These are phyloP conservation scores for Inonotus hispidus DNA, from an alignment of 1,284 basidiomycete genomes.

Conservation along the genomic window DNA sequence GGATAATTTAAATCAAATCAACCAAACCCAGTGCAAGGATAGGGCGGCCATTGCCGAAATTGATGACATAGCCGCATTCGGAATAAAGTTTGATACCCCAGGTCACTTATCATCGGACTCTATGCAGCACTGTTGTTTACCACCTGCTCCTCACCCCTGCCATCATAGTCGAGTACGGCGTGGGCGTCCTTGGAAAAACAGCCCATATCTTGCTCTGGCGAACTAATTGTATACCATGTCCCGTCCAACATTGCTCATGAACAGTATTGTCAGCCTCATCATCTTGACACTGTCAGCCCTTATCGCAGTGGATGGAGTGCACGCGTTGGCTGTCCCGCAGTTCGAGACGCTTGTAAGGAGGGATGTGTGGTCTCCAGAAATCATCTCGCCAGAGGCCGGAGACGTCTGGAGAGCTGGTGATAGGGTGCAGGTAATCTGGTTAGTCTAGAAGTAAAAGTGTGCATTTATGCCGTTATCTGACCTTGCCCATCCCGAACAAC, in stretches of 20 bases:
- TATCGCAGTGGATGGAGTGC: constrained; percentile 11
- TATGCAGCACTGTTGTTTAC: background rate
- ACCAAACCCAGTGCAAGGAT: no score
- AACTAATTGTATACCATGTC: constrained; percentile 1
- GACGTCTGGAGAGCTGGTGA: constrained; percentile 39
- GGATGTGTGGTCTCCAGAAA: constrained; percentile 44
- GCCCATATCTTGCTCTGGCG: background rate
- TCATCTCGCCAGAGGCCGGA: constrained; percentile 33
- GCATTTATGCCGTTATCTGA: background rate
- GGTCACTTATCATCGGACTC: background rate
- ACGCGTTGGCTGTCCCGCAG: constrained; percentile 6
- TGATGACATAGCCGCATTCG: background rate
- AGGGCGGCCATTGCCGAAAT: no score
- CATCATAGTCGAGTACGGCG: constrained; percentile 1
- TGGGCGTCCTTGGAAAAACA: background rate
- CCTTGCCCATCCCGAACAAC: background rate
- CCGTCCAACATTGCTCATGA: constrained; percentile 1
- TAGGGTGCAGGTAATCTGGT: constrained; percentile 43
- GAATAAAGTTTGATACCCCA: constrained; percentile 6
- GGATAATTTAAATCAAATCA: no score
- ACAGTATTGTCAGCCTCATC: constrained; percentile 5
- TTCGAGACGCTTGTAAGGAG: constrained; percentile 22
- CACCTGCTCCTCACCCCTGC: background rate
- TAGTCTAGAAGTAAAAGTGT: constrained; percentile 14
- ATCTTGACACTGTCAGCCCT: constrained; percentile 11